A percentile compares a stretch with the other conserved stretches of the same genome.
Evolutionary conservation across 2,329 filamentous ascomycete species (phyloP).

Genomic region (Aspergillus sergii): DNA sequence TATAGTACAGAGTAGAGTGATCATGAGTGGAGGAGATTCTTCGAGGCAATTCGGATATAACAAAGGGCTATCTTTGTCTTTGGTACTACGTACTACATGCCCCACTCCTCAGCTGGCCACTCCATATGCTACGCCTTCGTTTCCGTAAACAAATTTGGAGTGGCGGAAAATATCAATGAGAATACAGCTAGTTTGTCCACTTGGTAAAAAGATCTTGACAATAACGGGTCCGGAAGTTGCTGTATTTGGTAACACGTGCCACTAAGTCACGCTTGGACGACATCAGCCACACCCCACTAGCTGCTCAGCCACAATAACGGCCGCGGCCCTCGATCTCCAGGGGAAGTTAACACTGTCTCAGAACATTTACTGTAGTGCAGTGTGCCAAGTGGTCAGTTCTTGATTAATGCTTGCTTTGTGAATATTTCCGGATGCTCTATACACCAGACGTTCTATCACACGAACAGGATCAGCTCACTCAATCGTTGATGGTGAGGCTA

Average conservation of each 20-base stretch:
- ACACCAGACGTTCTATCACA: not conserved
- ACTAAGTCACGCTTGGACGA: not conserved
- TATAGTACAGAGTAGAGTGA: too few species aligned
- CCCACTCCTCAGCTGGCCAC: not conserved
- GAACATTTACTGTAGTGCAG: not conserved
- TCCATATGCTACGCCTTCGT: not conserved
- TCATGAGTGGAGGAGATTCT: too few species aligned
- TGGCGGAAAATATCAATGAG: not conserved
- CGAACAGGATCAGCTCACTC: constrained; percentile 12
- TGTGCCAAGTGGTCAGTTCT: not conserved
- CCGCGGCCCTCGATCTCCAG: constrained; percentile 12
- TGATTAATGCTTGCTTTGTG: not conserved
- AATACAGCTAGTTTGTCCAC: not conserved
- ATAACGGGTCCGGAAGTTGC: not conserved
- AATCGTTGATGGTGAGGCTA: constrained; percentile 21
- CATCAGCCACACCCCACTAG: constrained; percentile 5
- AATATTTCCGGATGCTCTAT: not conserved
- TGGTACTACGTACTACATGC: not conserved
- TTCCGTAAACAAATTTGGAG: not conserved
- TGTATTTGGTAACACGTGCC: constrained; percentile 10
- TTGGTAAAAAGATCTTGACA: not conserved
- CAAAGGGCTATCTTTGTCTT: not conserved
- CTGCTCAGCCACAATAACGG: constrained; percentile 19
- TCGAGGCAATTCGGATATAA: too few species aligned
- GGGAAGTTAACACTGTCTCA: constrained; percentile 3